Evolutionary conservation across 306 rosid species (phyloP).

Genomic region (Carpinus fangiana): DNA sequence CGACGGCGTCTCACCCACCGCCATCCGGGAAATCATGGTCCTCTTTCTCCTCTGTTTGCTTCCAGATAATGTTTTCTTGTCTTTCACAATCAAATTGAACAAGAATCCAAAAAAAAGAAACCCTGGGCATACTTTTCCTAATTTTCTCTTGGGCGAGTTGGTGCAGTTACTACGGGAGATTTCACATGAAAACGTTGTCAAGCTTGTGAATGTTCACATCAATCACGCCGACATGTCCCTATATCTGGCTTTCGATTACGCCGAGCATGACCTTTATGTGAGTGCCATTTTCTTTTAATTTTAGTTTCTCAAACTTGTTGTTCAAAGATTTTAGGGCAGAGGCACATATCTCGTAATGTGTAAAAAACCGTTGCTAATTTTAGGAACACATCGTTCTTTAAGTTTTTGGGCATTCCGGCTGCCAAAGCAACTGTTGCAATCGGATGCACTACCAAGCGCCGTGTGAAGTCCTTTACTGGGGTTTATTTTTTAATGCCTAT

Average conservation of each 20-base stretch:
- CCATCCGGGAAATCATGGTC: constrained; percentile 98
- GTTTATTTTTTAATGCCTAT: not conserved
- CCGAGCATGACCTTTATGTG: constrained; percentile 96
- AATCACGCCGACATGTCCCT: constrained; percentile 93
- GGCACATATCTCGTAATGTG: not conserved
- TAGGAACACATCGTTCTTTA: not conserved
- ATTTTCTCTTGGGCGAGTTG: constrained; percentile 13
- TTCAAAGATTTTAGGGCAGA: not conserved
- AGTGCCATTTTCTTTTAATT: constrained; percentile 35
- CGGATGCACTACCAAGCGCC: no score
- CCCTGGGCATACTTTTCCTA: not conserved
- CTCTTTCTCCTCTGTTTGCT: not conserved
- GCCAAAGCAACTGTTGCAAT: not conserved
- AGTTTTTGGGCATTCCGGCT: not conserved
- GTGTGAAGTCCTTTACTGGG: no score
- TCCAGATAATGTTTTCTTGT: not conserved
- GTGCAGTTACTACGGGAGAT: constrained; percentile 90
- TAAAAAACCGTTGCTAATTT: not conserved
- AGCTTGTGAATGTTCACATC: constrained; percentile 95
- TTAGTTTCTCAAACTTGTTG: not conserved
- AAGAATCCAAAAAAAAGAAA: not conserved
- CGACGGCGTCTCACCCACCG: constrained; percentile 96
- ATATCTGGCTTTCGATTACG: constrained; percentile 91
- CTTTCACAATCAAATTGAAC: not conserved
- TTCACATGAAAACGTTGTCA: constrained; percentile 86